phyloP scores from a whole-genome alignment of 2,329 filamentous ascomycete species.

The Aspergillus tubingensis region DNA sequence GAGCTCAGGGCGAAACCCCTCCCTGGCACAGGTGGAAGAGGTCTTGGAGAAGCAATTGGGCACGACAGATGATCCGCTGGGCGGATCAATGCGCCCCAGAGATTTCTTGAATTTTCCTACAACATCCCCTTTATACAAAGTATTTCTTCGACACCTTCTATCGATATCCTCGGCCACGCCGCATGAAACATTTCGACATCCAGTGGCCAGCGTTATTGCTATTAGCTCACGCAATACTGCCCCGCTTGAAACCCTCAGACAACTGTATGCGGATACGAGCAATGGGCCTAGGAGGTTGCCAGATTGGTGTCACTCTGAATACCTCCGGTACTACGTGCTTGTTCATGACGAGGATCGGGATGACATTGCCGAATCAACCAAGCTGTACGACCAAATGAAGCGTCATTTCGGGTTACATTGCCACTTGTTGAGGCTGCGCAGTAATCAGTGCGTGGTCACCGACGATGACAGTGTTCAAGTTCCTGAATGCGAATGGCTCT shows the following conservation, averaged over 20 bases:
- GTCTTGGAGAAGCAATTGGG: slow-evolving; percentile 77
- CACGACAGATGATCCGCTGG: slow-evolving; percentile 64
- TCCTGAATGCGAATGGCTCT: slow-evolving; percentile 84
- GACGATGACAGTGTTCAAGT: slow-evolving; percentile 88
- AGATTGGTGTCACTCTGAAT: slow-evolving; percentile 86
- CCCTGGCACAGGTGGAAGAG: slow-evolving; percentile 68
- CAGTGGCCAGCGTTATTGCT: slow-evolving; percentile 89
- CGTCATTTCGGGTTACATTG: slow-evolving; percentile 96
- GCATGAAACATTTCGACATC: slow-evolving; percentile 92
- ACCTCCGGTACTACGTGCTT: slow-evolving; percentile 91
- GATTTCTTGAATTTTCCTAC: slow-evolving; percentile 36
- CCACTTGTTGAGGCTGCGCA: slow-evolving; percentile 82
- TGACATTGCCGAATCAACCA: slow-evolving; percentile 86
- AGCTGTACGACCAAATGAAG: slow-evolving; percentile 97
- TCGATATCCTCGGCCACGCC: slow-evolving; percentile 76
- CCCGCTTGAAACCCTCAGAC: slow-evolving; percentile 83
- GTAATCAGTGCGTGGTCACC: slow-evolving; percentile 79
- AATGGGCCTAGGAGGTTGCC: slow-evolving; percentile 73
- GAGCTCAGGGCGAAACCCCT: slow-evolving; percentile 41
- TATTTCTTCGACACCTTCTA: slow-evolving; percentile 81
- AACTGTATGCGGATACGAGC: slow-evolving; percentile 81
- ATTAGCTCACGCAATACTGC: slow-evolving; percentile 84
- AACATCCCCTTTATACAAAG: slow-evolving; percentile 77
- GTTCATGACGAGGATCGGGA: slow-evolving; percentile 96
- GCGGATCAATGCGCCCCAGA: slow-evolving; percentile 30